These are phyloP conservation scores for Scenedesmus sp. DNA, from an alignment of 163 green algal genomes.

Conservation along the genomic window DNA sequence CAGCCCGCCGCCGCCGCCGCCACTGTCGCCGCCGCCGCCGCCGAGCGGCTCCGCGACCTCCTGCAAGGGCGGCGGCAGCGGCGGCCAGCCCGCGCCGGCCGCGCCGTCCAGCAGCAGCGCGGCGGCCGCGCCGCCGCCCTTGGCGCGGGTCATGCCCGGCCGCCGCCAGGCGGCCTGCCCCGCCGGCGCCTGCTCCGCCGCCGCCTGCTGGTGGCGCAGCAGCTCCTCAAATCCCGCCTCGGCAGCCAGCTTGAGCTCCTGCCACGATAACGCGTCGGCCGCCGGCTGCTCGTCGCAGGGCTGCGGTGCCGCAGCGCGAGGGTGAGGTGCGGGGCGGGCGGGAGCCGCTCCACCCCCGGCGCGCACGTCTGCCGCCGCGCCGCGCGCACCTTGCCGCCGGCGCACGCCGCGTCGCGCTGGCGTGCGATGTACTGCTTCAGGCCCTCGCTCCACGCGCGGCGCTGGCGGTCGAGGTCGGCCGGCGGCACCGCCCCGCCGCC, in stretches of 20 bases:
- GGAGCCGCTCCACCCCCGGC: not conserved
- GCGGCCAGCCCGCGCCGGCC: too few species aligned
- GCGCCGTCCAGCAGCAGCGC: too few species aligned
- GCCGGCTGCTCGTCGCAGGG: not conserved
- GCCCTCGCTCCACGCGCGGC: constrained; percentile 55
- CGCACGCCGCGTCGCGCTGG: constrained; percentile 48
- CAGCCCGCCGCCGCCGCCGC: not conserved
- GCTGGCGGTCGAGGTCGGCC: constrained; percentile 40
- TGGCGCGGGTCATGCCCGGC: constrained; percentile 4
- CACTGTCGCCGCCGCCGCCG: not conserved
- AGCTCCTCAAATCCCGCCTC: constrained; percentile 70
- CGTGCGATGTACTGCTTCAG: constrained; percentile 57
- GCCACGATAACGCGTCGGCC: constrained; percentile 59
- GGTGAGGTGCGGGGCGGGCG: not conserved
- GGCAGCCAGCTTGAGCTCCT: constrained; percentile 64
- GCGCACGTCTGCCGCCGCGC: not conserved
- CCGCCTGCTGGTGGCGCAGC: constrained; percentile 53
- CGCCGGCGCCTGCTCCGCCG: constrained; percentile 15
- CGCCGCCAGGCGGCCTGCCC: not conserved
- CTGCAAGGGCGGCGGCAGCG: too few species aligned
- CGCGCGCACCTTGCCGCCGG: not conserved
- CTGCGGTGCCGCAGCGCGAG: not conserved
- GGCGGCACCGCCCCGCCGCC: not conserved
- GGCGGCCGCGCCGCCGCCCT: not conserved
- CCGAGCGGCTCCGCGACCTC: too few species aligned